Percentiles rank a stretch among this genome's conserved stretches.
Evolutionary conservation across 352 stramenopile genomes (phyloP).

Genomic region (Phytophthora pistaciae): DNA sequence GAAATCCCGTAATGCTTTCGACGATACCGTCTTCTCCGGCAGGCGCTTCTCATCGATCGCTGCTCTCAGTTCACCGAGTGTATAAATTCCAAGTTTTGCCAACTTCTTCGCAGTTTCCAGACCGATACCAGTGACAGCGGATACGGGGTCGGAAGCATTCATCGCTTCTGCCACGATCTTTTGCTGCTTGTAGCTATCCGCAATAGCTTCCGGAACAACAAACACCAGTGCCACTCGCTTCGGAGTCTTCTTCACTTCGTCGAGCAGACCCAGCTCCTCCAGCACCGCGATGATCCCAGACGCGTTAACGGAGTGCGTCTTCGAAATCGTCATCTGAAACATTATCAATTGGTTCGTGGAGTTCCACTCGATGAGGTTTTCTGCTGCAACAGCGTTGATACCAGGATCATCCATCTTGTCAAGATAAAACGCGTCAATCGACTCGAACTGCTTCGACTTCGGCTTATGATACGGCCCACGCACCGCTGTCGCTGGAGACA

Average conservation of each 20-base stretch:
- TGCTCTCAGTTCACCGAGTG: not conserved
- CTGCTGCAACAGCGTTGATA: not conserved
- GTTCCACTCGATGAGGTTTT: not conserved
- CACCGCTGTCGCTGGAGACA: not conserved
- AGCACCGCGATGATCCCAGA: conserved; percentile 6
- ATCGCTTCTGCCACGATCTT: not conserved
- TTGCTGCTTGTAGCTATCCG: not conserved
- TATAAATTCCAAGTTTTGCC: not conserved
- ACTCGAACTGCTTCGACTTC: not conserved
- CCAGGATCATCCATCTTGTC: not conserved
- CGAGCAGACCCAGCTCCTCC: conserved; percentile 4
- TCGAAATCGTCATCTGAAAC: conserved; percentile 7
- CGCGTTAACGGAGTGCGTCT: conserved; percentile 6
- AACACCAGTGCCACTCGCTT: conserved; percentile 10
- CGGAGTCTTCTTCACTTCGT: conserved; percentile 3
- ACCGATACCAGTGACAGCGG: not conserved
- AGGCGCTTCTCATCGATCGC: not conserved
- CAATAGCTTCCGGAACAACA: not conserved
- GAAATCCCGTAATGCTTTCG: too few relatives aligned
- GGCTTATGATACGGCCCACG: conserved; percentile 3
- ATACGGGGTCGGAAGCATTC: not conserved
- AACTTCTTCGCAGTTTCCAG: not conserved
- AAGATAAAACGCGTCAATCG: conserved; percentile 11
- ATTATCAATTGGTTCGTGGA: not conserved
- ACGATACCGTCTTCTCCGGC: not conserved